A percentile compares a stretch with the other conserved stretches of the same genome.
Conservation (phyloP, 495 filamentous ascomycete genomes). For the Lophiotrema nucula region DNA sequence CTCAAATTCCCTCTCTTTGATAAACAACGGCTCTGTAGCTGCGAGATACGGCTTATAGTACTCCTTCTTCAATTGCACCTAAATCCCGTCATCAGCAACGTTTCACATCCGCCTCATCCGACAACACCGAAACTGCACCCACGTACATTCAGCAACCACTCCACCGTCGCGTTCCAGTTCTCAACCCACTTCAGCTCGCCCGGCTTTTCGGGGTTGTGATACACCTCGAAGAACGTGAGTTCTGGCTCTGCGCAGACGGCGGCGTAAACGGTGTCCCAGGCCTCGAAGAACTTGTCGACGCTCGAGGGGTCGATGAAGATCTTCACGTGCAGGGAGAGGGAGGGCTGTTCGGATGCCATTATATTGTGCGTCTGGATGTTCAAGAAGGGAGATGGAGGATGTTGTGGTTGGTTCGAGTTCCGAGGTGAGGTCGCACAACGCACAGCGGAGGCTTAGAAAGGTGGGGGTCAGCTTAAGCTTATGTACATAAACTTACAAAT, state of each 20-base stretch:
- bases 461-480: no score
- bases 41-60: constrained; percentile 53
- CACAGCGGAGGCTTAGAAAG: no score
- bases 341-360: not conserved
- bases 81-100: constrained; percentile 9
- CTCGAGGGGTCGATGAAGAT: constrained; percentile 47
- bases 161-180: constrained; percentile 45
- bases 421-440: no score
- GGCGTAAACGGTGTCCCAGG: constrained; percentile 45
- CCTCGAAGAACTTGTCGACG: constrained; percentile 45
- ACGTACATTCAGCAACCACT: constrained; percentile 47
- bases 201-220: constrained; percentile 44
- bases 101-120: constrained; percentile 1
- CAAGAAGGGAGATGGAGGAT: not conserved
- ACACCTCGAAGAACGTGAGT: constrained; percentile 52
- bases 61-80: constrained; percentile 51
- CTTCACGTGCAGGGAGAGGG: constrained; percentile 44
- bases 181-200: constrained; percentile 50
- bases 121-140: not conserved
- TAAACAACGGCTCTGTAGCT: constrained; percentile 50
- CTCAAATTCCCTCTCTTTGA: constrained; percentile 41
- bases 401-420: no score
- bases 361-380: not conserved
- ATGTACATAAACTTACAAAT: no score
- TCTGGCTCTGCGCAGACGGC: constrained; percentile 48